Conservation (phyloP, 2,329 filamentous ascomycete species). For the Ceratocystiopsis sp. region DNA sequence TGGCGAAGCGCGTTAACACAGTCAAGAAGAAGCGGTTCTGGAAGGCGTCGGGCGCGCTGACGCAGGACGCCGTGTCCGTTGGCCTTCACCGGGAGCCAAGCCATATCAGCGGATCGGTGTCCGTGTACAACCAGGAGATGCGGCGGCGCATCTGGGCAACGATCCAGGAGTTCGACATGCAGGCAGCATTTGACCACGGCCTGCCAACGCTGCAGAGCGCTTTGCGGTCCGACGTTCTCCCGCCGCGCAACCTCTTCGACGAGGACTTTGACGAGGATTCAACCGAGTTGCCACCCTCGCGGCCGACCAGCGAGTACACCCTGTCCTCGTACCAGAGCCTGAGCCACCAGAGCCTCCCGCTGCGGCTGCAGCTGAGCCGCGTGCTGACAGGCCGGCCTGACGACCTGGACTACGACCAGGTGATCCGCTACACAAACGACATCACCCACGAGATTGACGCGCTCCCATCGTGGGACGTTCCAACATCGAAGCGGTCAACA, state of each 20-base stretch:
- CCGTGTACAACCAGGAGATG: conserved; percentile 45
- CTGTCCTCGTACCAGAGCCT: conserved; percentile 42
- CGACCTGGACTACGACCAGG: conserved; percentile 43
- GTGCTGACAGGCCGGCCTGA: conserved; percentile 36
- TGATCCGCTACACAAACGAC: conserved; percentile 43
- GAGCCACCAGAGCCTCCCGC: conserved; percentile 35
- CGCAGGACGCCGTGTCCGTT: conserved; percentile 40
- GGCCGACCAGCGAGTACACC: conserved; percentile 35
- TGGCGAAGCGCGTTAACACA: conserved; percentile 43
- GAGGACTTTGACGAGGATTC: conserved; percentile 35
- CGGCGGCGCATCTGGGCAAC: conserved; percentile 42
- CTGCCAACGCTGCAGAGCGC: conserved; percentile 40
- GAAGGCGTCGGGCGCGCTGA: conserved; percentile 37
- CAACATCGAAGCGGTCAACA: conserved; percentile 1
- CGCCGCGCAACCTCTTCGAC: conserved; percentile 37
- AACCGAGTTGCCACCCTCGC: conserved; percentile 30
- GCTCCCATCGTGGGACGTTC: conserved; percentile 37
- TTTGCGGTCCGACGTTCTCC: conserved; percentile 35
- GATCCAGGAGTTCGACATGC: conserved; percentile 44
- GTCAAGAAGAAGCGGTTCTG: conserved; percentile 48
- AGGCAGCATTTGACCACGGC: conserved; percentile 43
- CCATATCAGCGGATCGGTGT: conserved; percentile 35
- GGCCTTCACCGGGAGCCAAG: conserved; percentile 43
- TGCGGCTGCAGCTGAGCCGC: conserved; percentile 39
- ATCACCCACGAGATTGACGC: conserved; percentile 43